Conservation (phyloP, 2,329 filamentous ascomycete genomes). For the Botrytis medusae region DNA sequence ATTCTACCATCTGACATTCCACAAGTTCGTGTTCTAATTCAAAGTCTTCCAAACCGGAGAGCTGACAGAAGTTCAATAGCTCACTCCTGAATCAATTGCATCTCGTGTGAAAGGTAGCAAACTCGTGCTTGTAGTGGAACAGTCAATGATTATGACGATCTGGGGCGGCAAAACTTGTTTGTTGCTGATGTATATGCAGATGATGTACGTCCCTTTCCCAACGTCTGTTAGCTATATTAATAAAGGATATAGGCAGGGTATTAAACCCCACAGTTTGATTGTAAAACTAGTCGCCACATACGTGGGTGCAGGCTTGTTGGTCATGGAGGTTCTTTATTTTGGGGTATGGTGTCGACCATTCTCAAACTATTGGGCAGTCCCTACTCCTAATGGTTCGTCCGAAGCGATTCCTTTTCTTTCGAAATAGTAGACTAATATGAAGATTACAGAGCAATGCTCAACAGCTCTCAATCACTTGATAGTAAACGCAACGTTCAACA, state of each 20-base stretch:
- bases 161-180: constrained; percentile 59
- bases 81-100: constrained; percentile 45
- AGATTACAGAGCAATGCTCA: constrained; percentile 52
- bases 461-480: constrained; percentile 58
- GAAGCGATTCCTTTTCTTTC: neutral
- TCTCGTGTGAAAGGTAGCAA: constrained; percentile 51
- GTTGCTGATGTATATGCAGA: constrained; percentile 55
- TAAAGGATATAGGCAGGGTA: neutral
- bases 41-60: neutral
- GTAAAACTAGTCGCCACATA: constrained; percentile 53
- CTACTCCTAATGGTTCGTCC: constrained; percentile 48
- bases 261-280: constrained; percentile 43
- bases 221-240: neutral
- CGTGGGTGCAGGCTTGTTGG: constrained; percentile 48
- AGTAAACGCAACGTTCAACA: constrained; percentile 58
- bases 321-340: constrained; percentile 52
- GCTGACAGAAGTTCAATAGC: constrained; percentile 23
- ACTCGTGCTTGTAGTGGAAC: constrained; percentile 61
- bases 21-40: constrained; percentile 17
- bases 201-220: constrained; percentile 43
- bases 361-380: constrained; percentile 57
- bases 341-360: constrained; percentile 58
- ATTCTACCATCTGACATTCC: constrained; percentile 50
- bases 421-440: neutral
- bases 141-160: constrained; percentile 59